Conservation (phyloP, 192 early-diverging fungal genomes). For the Mortierella claussenii region DNA sequence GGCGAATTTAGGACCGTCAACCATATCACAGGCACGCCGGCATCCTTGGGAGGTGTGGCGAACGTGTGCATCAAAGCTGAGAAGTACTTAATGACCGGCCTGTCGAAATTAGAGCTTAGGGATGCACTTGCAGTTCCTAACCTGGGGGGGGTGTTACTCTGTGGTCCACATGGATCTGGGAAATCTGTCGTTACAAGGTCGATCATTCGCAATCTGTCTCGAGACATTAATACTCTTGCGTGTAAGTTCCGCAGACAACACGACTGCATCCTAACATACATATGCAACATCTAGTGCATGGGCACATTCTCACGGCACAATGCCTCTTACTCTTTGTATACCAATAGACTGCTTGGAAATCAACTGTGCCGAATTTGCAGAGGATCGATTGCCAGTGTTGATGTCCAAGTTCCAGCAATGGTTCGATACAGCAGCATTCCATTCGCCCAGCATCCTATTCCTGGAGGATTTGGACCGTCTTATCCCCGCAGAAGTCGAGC, state of each 20-base stretch:
- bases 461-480: constrained; percentile 83
- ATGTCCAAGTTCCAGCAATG: constrained; percentile 67
- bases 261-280: too few species aligned
- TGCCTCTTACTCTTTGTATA: constrained; percentile 6
- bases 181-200: constrained; percentile 73
- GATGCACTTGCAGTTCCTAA: constrained; percentile 44
- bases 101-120: constrained; percentile 53
- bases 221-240: constrained; percentile 56
- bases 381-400: constrained; percentile 67
- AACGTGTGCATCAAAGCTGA: constrained; percentile 47
- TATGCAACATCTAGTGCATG: too few species aligned
- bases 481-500: constrained; percentile 77
- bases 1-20: constrained; percentile 19
- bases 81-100: constrained; percentile 54
- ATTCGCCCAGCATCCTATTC: constrained; percentile 75
- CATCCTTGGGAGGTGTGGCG: constrained; percentile 57
- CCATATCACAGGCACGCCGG: constrained; percentile 29
- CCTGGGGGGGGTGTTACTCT: constrained; percentile 71
- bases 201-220: constrained; percentile 54
- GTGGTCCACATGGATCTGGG: constrained; percentile 80
- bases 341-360: constrained; percentile 61
- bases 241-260: too few species aligned
- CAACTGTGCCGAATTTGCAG: constrained; percentile 67
- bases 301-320: too few species aligned
- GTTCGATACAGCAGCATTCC: constrained; percentile 75